Percentiles rank a stretch among this genome's conserved stretches.
Conservation (phyloP, 2,329 filamentous ascomycete species). For the Cercospora sesami region DNA sequence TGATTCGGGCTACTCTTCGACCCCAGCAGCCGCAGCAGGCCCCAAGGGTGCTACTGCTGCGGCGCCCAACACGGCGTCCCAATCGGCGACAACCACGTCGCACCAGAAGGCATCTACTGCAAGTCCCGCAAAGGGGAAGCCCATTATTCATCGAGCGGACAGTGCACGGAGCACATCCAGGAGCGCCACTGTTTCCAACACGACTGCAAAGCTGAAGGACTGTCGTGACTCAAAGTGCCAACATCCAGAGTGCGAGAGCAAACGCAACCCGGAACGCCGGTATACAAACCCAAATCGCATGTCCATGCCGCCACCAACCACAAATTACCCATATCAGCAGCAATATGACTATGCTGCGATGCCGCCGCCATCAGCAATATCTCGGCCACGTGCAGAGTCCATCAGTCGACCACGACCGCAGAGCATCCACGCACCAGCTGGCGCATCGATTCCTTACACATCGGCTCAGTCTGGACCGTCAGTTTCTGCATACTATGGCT, state of each 20-base stretch:
- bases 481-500: slow-evolving; percentile 32
- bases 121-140: slow-evolving; percentile 25
- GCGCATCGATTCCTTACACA: slow-evolving; percentile 20
- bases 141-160: slow-evolving; percentile 32
- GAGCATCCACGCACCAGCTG: slow-evolving; percentile 28
- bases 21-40: slow-evolving; percentile 20
- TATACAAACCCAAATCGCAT: slow-evolving; percentile 25
- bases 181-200: slow-evolving; percentile 15
- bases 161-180: slow-evolving; percentile 50
- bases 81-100: slow-evolving; percentile 7
- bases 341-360: slow-evolving; percentile 26
- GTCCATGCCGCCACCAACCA: slow-evolving; percentile 14
- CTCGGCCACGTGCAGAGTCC: slow-evolving; percentile 24
- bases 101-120: slow-evolving; percentile 12
- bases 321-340: slow-evolving; percentile 22
- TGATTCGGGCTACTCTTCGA: slow-evolving; percentile 63
- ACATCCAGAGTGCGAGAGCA: slow-evolving; percentile 37
- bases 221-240: slow-evolving; percentile 52
- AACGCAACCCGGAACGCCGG: slow-evolving; percentile 28
- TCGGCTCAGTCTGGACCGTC: slow-evolving; percentile 26
- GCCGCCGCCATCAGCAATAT: slow-evolving; percentile 22
- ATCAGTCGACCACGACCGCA: slow-evolving; percentile 26
- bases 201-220: slow-evolving; percentile 9
- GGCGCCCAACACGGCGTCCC: slow-evolving; percentile 13
- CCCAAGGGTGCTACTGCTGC: slow-evolving; percentile 12